These are phyloP conservation scores for Corymbia citriodora DNA, from an alignment of 441 rosid genomes.

Conservation along the genomic window DNA sequence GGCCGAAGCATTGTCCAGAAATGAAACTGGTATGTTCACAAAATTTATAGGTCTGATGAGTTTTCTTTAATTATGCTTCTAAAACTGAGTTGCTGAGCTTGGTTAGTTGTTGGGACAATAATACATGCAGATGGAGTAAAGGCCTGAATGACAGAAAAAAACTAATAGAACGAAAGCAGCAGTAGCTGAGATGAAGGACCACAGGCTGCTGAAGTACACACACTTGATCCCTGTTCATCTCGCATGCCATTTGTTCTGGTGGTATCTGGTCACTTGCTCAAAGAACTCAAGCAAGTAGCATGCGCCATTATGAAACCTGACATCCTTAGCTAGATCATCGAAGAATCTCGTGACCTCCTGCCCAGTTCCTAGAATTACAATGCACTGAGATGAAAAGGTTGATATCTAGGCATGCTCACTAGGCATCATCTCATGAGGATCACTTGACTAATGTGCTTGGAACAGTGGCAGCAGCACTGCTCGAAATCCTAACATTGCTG, in stretches of 20 bases:
- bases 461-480: neutral
- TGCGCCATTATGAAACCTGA: neutral
- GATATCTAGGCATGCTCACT: neutral
- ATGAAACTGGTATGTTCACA: neutral
- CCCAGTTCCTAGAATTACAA: neutral
- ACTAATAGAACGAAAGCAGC: neutral
- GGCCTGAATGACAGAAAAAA: neutral
- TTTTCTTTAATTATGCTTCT: neutral
- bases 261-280: neutral
- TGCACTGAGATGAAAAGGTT: neutral
- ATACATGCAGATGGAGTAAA: neutral
- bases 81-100: neutral
- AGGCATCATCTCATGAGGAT: neutral
- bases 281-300: neutral
- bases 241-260: neutral
- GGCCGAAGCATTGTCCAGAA: accelerated
- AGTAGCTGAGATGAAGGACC: neutral
- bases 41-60: neutral
- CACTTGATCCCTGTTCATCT: neutral
- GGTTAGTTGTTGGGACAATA: neutral
- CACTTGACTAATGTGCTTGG: neutral
- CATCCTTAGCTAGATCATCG: accelerated
- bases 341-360: neutral
- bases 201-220: neutral
- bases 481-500: neutral